Evolutionary conservation across 2,329 filamentous ascomycete species (phyloP), one percentile per base, ranked within the genome.

Genomic region (Neophaeococcomyces mojaviensis): DNA sequence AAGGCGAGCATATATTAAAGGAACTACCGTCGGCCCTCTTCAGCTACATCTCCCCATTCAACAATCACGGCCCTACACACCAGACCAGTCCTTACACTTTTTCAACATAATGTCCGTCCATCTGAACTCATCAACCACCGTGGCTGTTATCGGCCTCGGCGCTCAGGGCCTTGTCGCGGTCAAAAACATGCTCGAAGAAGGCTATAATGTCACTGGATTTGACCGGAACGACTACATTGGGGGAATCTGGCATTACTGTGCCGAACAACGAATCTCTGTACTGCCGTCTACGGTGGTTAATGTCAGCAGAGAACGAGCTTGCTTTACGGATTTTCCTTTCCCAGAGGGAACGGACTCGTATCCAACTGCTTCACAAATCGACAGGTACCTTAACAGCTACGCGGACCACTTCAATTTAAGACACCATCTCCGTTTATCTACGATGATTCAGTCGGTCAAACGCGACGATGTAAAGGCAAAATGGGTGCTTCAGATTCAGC

Each of bases 151-250:
- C 6, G 41, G 41, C 22, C 33, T 44, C 19, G 49, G 48, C 26
- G 59, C 58, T 1, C 55, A 66, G 3, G 68, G 68, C 34, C 59
- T 70, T 10, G 58, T 64, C 13, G 59, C 68, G 10, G 56, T 69
- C 41, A 73, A 73, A 55, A 66, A 66, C 31, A 50, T 72, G 15
- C 53, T 63, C 2, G 68, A 73, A 46, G 68, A 69, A 55, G 68
- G 68, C 7, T 73, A 71, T 42, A 55, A 70, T 8, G 68, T 64
- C 4, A 61, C 63, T 1, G 69, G 64, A 2, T 72, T 72, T 37
- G 71, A 73, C 39, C 58, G 63, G 22, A 67, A 66, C 44, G 48
- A 55, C 36, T 64, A 63, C 45, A 54, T 70, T 15, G 69, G 70
- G 8, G 69, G 70, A 0, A 53, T 73, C 1, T 73, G 69, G 69